Conservation (phyloP, 306 rosid genomes). For the Rubus idaeus region DNA sequence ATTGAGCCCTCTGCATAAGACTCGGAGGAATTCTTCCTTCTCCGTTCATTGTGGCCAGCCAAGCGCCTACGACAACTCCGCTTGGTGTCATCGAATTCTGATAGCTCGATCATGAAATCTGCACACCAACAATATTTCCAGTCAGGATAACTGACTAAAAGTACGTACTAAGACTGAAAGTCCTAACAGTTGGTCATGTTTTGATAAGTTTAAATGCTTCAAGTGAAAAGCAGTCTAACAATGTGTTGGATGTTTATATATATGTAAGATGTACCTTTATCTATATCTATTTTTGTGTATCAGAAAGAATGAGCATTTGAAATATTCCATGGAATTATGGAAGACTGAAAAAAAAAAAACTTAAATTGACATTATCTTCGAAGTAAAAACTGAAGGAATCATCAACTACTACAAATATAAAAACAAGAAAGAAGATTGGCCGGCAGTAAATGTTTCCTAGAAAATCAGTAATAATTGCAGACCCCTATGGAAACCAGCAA, state of each 20-base stretch:
- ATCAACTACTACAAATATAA: background rate
- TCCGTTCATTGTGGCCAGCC: slow-evolving; percentile 49
- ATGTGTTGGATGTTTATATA: background rate
- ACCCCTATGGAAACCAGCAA: too few relatives aligned
- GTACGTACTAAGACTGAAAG: too few relatives aligned
- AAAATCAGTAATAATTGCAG: background rate
- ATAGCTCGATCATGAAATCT: slow-evolving; percentile 71
- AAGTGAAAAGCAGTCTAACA: background rate
- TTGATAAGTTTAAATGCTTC: background rate
- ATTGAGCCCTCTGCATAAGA: slow-evolving; percentile 53
- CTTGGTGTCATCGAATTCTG: slow-evolving; percentile 62
- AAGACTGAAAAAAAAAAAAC: background rate
- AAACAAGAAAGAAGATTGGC: background rate
- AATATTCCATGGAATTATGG: too few relatives aligned
- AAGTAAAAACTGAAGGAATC: background rate
- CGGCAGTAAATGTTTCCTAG: background rate
- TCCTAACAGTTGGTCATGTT: background rate
- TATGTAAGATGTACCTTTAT: background rate
- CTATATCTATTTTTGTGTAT: background rate
- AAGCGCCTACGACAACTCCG: slow-evolving; percentile 73
- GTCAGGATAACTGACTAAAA: background rate
- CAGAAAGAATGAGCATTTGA: background rate
- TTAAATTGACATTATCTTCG: background rate
- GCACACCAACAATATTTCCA: slow-evolving; percentile 11
- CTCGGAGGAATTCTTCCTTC: slow-evolving; percentile 58